Conservation (phyloP, 2,329 filamentous ascomycete genomes). For the Metarhizium brunneum region DNA sequence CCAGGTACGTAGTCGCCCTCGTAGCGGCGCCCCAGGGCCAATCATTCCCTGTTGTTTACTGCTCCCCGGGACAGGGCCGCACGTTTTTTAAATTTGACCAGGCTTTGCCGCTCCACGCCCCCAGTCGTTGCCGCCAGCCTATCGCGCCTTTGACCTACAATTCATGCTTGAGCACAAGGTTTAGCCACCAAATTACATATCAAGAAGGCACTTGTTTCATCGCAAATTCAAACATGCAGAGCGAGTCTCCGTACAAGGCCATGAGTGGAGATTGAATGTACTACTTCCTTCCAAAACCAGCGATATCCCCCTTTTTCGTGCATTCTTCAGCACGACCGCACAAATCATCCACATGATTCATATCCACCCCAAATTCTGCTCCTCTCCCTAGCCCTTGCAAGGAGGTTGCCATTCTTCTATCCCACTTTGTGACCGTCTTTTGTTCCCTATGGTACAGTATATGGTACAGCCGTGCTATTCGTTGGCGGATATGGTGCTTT, state of each 20-base stretch:
- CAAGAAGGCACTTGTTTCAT: background rate
- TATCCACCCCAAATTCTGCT: background rate
- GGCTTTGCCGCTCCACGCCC: too few species aligned
- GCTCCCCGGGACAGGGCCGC: too few species aligned
- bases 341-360: background rate
- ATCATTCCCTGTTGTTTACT: too few species aligned
- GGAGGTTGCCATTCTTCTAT: background rate
- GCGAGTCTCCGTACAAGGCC: background rate
- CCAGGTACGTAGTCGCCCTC: too few species aligned
- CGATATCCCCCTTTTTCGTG: constrained; percentile 9
- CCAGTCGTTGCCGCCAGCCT: too few species aligned
- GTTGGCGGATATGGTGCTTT: constrained; percentile 13
- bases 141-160: too few species aligned
- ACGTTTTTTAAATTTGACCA: too few species aligned
- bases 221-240: background rate
- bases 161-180: too few species aligned
- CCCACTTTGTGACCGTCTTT: constrained; percentile 5
- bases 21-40: too few species aligned
- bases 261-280: constrained; percentile 20
- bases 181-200: too few species aligned
- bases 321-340: background rate
- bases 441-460: constrained; percentile 22
- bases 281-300: constrained; percentile 13
- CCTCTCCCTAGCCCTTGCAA: background rate
- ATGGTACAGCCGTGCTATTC: constrained; percentile 21